Evolutionary conservation across 2,329 filamentous ascomycete species (phyloP), one percentile per base, ranked within the genome.

Genomic region (Diaporthe eres): DNA sequence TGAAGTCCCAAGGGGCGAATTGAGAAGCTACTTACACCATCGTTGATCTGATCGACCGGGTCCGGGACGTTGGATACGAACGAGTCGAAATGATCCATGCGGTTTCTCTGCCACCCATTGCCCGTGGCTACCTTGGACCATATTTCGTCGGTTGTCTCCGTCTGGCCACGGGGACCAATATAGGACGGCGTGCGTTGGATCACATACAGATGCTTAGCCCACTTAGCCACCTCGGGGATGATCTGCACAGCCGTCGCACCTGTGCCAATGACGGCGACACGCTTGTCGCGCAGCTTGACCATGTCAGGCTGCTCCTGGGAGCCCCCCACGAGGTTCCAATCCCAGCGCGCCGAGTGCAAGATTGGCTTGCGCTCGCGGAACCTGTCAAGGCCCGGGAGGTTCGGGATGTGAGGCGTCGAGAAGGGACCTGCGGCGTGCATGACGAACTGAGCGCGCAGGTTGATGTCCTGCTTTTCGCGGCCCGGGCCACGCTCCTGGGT

Each of bases 161-260:
- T 47, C 61, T 65, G 61, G 42, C 31, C 31, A 13, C 42, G 42
- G 2, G 61, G 61, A 0, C 61, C 39, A n/a, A 93, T 87, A 80
- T 93, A 93, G 1, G 86, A 87, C 0, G 93, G 93, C 57, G 90
- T 92, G 44, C 93, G 88, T 81, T 94, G 93, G 0, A 94, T 85
- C 90, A 94, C 94, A 0, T 92, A 94, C 39, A 93, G 90, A 7
- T 88, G 88, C 22, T 85, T 85, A 13, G 90, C 92, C 49, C 86
- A 87, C n/a, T 51, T 55, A 0, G 91, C 87, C 79, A 94, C 83
- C 55, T 87, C 88, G 1, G 93, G 93, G 1, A 94, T 83, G 1
- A 95, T 85, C 0, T 93, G 94, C 47, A 94, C 86, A 6, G 93
- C 92, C 0, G 93, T 94, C 0, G 93, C 93, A 13, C 93, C 93